phyloP scores from a whole-genome alignment of 2,329 filamentous ascomycete genomes.

The Apiospora phragmitis region DNA sequence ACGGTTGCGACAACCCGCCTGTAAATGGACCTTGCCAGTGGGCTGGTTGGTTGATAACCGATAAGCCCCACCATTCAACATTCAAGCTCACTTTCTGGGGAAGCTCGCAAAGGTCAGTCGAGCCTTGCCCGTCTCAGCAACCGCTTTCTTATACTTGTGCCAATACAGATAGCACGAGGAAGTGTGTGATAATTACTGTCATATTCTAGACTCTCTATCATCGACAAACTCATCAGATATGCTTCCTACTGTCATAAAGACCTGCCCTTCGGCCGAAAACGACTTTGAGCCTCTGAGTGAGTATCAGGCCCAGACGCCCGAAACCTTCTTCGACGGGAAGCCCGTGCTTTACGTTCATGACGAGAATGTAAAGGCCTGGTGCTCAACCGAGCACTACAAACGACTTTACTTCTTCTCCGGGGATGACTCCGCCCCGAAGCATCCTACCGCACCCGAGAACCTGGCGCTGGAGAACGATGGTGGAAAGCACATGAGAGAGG shows the following conservation, averaged over 20 bases:
- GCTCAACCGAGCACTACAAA: conserved; percentile 55
- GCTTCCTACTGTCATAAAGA: conserved; percentile 56
- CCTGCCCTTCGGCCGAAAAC: conserved; percentile 50
- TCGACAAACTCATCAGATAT: conserved; percentile 25
- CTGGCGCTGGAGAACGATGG: conserved; percentile 34
- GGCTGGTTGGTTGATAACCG: conserved; percentile 6
- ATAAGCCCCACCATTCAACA: conserved; percentile 18
- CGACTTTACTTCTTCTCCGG: conserved; percentile 55
- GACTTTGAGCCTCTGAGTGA: conserved; percentile 67
- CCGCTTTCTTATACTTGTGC: background rate
- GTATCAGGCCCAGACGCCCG: conserved; percentile 72
- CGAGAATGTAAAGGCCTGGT: conserved; percentile 55
- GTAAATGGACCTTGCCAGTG: background rate
- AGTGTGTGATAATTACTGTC: background rate
- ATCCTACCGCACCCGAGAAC: conserved; percentile 34
- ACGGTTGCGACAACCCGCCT: background rate
- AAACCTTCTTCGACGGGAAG: conserved; percentile 70
- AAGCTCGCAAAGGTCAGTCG: background rate
- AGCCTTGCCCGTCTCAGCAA: conserved; percentile 1
- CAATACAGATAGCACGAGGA: background rate
- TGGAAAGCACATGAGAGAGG: conserved; percentile 27
- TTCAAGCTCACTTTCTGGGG: background rate
- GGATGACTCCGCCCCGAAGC: conserved; percentile 25
- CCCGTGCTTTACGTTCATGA: conserved; percentile 69
- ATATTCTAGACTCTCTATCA: background rate